A percentile compares a stretch with the other conserved stretches of the same genome.
These are phyloP conservation scores for Acephala macrosclerotiorum DNA, from an alignment of 2,329 filamentous ascomycete species.

Conservation along the genomic window DNA sequence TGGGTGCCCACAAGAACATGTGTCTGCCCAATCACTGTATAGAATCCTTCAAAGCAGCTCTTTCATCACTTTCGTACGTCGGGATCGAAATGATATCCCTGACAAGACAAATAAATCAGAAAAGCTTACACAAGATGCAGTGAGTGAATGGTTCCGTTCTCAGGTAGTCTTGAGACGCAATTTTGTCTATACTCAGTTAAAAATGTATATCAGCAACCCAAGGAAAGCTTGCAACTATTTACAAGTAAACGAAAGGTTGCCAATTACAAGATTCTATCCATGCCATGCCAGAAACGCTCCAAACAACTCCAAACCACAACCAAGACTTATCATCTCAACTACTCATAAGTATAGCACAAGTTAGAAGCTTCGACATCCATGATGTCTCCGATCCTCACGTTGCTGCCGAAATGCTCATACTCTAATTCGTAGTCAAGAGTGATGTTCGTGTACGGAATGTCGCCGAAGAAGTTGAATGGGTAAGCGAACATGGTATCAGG, in stretches of 20 bases:
- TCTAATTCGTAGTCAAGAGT: constrained; percentile 40
- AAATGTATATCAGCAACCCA: background rate
- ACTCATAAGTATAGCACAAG: constrained; percentile 35
- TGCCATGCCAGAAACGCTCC: background rate
- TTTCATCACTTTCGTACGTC: no score
- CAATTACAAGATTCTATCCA: background rate
- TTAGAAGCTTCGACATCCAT: constrained; percentile 32
- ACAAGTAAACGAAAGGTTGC: background rate
- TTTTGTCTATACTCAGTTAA: background rate
- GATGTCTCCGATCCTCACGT: constrained; percentile 31
- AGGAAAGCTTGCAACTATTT: background rate
- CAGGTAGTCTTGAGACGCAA: background rate
- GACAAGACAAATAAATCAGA: background rate
- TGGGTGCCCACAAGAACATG: no score
- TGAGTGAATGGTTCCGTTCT: background rate
- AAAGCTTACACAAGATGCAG: background rate
- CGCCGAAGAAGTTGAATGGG: constrained; percentile 45
- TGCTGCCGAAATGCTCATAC: constrained; percentile 25
- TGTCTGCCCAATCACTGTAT: no score
- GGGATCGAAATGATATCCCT: no score
- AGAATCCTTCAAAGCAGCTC: no score
- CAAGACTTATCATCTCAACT: background rate
- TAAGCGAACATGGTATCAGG: constrained; percentile 46
- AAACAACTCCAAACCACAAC: background rate
- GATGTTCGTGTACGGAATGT: constrained; percentile 44